A percentile compares a stretch with the other conserved stretches of the same genome.
These are phyloP conservation scores for Colletotrichum lini DNA, from an alignment of 2,329 filamentous ascomycete species.

Conservation along the genomic window DNA sequence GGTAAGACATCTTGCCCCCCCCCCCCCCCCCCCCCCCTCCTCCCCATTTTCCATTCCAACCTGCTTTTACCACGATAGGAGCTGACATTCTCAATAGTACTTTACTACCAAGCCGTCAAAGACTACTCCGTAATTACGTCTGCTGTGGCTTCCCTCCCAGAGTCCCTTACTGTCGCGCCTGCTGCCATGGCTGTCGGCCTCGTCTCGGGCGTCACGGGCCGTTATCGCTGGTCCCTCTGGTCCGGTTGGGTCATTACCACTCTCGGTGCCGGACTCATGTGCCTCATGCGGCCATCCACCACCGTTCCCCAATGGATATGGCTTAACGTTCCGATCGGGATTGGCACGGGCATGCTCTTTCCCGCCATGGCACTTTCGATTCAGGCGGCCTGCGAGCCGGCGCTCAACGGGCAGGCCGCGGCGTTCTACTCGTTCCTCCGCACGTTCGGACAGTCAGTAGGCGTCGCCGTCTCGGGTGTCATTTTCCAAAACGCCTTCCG, in stretches of 20 bases:
- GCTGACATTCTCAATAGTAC: slow-evolving; percentile 46
- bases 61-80: slow-evolving; percentile 49
- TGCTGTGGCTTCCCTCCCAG: slow-evolving; percentile 70
- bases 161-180: slow-evolving; percentile 75
- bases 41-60: slow-evolving; percentile 9
- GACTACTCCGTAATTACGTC: slow-evolving; percentile 67
- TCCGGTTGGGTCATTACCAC: slow-evolving; percentile 73
- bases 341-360: slow-evolving; percentile 76
- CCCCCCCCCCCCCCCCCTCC: slow-evolving; percentile 37
- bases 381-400: slow-evolving; percentile 69
- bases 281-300: slow-evolving; percentile 63
- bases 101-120: slow-evolving; percentile 67
- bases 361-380: slow-evolving; percentile 74
- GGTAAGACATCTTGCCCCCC: slow-evolving; percentile 47
- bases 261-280: slow-evolving; percentile 69
- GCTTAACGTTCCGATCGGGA: slow-evolving; percentile 70
- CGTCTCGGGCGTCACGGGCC: slow-evolving; percentile 67
- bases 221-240: slow-evolving; percentile 74
- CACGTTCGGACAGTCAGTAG: slow-evolving; percentile 75
- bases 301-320: slow-evolving; percentile 70
- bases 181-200: slow-evolving; percentile 70
- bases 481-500: slow-evolving; percentile 78
- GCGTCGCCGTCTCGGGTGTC: slow-evolving; percentile 77
- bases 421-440: slow-evolving; percentile 79
- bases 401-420: slow-evolving; percentile 67